Conservation (phyloP, 306 rosid genomes). For the Prunus davidiana region DNA sequence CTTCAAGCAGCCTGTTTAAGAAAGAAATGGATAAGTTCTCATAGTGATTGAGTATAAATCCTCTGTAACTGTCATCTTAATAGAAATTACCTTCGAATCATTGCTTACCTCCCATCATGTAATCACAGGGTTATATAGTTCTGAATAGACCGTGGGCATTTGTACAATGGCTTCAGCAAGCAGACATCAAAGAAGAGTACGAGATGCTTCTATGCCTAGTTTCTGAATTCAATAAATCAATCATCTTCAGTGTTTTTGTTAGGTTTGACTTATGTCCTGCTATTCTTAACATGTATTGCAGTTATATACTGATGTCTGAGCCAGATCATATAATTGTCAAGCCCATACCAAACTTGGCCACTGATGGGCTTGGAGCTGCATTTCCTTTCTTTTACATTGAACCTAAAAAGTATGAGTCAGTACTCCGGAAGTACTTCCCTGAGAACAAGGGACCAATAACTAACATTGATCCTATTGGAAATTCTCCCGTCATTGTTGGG, state of each 20-base stretch:
- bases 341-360: conserved; percentile 94
- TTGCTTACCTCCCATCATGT: neutral
- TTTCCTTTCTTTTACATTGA: conserved; percentile 98
- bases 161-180: conserved; percentile 95
- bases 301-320: conserved; percentile 92
- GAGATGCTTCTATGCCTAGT: conserved; percentile 25
- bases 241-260: neutral
- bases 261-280: conserved; percentile 1
- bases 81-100: conserved; percentile 12
- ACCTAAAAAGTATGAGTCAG: conserved; percentile 74
- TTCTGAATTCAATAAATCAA: conserved; percentile 3
- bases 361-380: conserved; percentile 81
- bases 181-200: conserved; percentile 95
- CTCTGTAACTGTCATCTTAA: neutral
- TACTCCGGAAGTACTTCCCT: conserved; percentile 78
- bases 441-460: conserved; percentile 77
- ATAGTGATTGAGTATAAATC: neutral
- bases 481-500: conserved; percentile 93
- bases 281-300: conserved; percentile 24
- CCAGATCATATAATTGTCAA: conserved; percentile 95
- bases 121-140: conserved; percentile 90
- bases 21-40: neutral
- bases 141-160: conserved; percentile 99
- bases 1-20: neutral
- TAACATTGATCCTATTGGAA: conserved; percentile 89